Evolutionary conservation across 2,329 filamentous ascomycete genomes (phyloP), one percentile per base, ranked within the genome.

Genomic region (Ilyonectria destructans): DNA sequence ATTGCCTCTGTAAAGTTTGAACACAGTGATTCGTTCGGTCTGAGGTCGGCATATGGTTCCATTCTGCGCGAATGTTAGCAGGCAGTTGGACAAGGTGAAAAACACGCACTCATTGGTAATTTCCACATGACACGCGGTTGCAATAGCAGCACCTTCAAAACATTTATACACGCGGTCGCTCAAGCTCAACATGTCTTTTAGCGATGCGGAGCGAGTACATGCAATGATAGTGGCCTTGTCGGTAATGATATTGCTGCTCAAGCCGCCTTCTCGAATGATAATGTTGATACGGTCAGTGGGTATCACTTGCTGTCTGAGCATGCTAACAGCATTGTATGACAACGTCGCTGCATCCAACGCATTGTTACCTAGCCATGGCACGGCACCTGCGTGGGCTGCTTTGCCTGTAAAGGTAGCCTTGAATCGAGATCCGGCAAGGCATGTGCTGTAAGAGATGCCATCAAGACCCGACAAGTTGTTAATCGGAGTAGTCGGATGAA

Each of bases 361-460:
- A 69, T 88, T 88, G 57, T 83, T 74, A 3, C 86, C 85, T 19
- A 86, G 80, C 85, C 85, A 87, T 0, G 85, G 86, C 12, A 82
- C 82, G 12, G 82, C 81, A 15, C 82, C 82, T 0, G 86, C 85
- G 60, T 88, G 86, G 0, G 86, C 82, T 51, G 82, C 82, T 46
- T 79, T 78, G 7, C 85, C 86, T 0, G 76, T 79, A 65, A 85
- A 83, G 80, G 43, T 75, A 68, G 71, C 71, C 9, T 12, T 61
- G 15, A 61, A 67, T 59, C 57, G 19, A 33, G 8, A 52, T 31
- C 31, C 31, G 6, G 58, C 58, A 10, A 61, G 33, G 8, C 58
- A 26, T 13, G 58, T 61, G 4, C 58, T 48, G 17, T 61, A 61
- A 10, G 58, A 43, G 12, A 61, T 23, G 4, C 58, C 58, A 7